Percentiles rank a stretch among this genome's conserved stretches.
Conservation (phyloP, 257 asterid genomes). For the Misopates orontium region DNA sequence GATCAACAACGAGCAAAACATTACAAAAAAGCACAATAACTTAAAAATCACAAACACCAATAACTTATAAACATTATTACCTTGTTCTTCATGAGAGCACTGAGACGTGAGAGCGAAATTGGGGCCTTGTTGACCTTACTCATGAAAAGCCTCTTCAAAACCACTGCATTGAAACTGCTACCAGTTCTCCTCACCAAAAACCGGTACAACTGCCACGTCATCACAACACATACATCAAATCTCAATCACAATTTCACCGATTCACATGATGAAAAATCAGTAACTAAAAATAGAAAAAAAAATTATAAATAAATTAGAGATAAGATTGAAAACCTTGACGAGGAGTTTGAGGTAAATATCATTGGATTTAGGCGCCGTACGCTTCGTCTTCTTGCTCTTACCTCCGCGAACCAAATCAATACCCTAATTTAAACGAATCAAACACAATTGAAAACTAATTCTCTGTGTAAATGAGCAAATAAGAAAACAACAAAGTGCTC, state of each 20-base stretch:
- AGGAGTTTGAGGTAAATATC: slow-evolving; percentile 62
- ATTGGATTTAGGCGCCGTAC: slow-evolving; percentile 57
- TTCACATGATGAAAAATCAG: neutral
- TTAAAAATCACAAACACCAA: neutral
- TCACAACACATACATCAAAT: slow-evolving; percentile 20
- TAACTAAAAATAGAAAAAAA: neutral
- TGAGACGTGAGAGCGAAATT: slow-evolving; percentile 67
- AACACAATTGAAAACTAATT: neutral
- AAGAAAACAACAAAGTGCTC: neutral
- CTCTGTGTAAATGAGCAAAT: neutral
- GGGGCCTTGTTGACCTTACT: slow-evolving; percentile 75
- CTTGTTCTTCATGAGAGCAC: slow-evolving; percentile 54
- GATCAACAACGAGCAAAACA: no score
- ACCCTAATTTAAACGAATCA: slow-evolving; percentile 38
- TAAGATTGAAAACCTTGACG: slow-evolving; percentile 49
- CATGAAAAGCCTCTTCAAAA: slow-evolving; percentile 71
- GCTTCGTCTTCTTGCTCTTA: slow-evolving; percentile 63
- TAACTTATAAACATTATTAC: slow-evolving; percentile 23
- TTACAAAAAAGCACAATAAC: neutral
- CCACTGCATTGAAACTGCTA: slow-evolving; percentile 70
- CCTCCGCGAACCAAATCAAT: slow-evolving; percentile 72
- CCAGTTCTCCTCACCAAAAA: slow-evolving; percentile 76
- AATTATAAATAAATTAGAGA: no score
- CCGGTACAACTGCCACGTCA: slow-evolving; percentile 48
- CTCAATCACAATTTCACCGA: neutral